phyloP scores from a whole-genome alignment of 2,329 filamentous ascomycete species.

The Zopfia rhizophila region DNA sequence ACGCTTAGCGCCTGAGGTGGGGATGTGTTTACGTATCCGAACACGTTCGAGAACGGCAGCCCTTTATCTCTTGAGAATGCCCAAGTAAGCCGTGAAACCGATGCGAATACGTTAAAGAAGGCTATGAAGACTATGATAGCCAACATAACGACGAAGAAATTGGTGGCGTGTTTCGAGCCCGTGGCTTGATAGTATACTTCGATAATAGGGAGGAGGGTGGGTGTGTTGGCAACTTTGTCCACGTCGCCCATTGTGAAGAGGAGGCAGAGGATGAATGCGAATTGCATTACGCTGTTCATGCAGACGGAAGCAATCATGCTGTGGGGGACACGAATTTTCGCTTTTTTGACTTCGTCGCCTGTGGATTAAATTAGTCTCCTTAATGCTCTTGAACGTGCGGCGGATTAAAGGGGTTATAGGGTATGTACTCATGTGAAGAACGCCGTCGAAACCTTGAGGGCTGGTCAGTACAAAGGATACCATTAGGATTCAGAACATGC shows the following conservation, averaged over 20 bases:
- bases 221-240: conserved; percentile 23
- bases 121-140: conserved; percentile 46
- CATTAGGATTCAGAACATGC: conserved; percentile 31
- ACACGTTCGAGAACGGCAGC: conserved; percentile 48
- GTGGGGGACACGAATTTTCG: conserved; percentile 52
- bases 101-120: conserved; percentile 40
- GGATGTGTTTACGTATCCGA: conserved; percentile 46
- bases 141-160: conserved; percentile 49
- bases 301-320: conserved; percentile 48
- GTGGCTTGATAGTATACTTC: conserved; percentile 55
- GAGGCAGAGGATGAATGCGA: conserved; percentile 56
- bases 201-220: conserved; percentile 41
- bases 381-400: conserved; percentile 17
- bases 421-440: conserved; percentile 53
- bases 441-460: conserved; percentile 58
- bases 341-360: conserved; percentile 55
- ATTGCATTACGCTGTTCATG: conserved; percentile 54
- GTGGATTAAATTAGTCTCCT: neutral
- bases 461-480: neutral
- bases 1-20: conserved; percentile 38
- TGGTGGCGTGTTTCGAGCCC: conserved; percentile 53
- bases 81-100: conserved; percentile 55
- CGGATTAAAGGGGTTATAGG: neutral
- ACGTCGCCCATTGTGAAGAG: conserved; percentile 58
- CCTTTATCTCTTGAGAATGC: conserved; percentile 60